Evolutionary conservation across 441 rosid species (phyloP), one percentile per base, ranked within the genome.

Genomic region (Bocquillonia castaneifolia): DNA sequence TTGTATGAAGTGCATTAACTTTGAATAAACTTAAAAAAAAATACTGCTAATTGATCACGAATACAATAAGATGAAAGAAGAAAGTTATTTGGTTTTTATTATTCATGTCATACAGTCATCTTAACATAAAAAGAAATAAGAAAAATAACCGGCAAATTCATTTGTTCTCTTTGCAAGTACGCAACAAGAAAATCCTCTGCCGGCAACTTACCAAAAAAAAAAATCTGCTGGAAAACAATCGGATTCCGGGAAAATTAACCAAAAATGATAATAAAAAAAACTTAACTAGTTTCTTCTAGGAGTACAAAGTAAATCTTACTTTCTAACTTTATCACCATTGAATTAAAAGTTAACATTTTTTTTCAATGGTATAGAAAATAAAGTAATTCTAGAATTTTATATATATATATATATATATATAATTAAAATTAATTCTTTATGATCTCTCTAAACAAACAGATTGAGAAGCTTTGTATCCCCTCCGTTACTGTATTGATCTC

Each of bases 161-260:
- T 80, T 70, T 87, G 40, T 84, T 75, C 88, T 74, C 87, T 68
- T 78, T 17, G 12, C 6, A 52, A 32, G 34, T 37, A 28, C 48
- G 20, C 14, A 59, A 73, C 71, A 86, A 82, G 86, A 87, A 80
- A n/a, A 82, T 87, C 85, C 66, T 78, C 80, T 51, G 77, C 83
- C 83, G 82, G 78, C 67, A 47, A 83, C 59, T 47, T 42, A 77
- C 81, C 76, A 73, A 77, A 81, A 51, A 83, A 77, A 72, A 77
- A 81, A 51, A 85, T 80, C 69, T n/a, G 79, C 86, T 85, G 84
- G 85, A 74, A 51, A 59, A 39, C 14, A 10, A 61, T 61, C 72
- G 40, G 68, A 71, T 69, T 59, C 74, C 79, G 59, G 64, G 52
- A 59, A 72, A 48, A 26, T 63, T 71, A 36, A 54, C 63, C 63